A percentile compares a stretch with the other conserved stretches of the same genome.
These are phyloP conservation scores for Zygotorulaspora florentina DNA, from an alignment of 805 yeast genomes.

Conservation along the genomic window DNA sequence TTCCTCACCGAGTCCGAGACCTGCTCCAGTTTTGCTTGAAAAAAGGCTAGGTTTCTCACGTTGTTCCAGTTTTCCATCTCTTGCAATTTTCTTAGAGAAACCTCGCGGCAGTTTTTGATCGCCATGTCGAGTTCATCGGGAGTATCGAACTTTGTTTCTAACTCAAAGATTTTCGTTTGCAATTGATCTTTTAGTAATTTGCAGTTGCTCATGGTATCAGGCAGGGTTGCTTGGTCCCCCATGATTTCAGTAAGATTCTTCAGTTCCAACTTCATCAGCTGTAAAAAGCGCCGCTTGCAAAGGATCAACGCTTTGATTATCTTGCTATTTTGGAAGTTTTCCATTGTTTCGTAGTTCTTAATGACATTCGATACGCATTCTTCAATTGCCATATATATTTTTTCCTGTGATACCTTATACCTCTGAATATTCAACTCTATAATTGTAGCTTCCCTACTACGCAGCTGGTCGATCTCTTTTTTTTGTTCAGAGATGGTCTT, in stretches of 20 bases:
- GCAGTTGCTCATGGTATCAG: slow-evolving; percentile 23
- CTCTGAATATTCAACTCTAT: slow-evolving; percentile 39
- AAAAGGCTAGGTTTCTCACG: slow-evolving; percentile 38
- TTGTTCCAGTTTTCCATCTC: slow-evolving; percentile 57
- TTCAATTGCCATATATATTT: slow-evolving; percentile 39
- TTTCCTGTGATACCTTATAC: slow-evolving; percentile 36
- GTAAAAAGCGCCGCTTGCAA: slow-evolving; percentile 39
- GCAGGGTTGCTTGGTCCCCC: slow-evolving; percentile 9
- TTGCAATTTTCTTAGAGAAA: slow-evolving; percentile 41
- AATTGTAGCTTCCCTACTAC: slow-evolving; percentile 47
- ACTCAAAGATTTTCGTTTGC: slow-evolving; percentile 46
- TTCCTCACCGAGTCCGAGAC: slow-evolving; percentile 48
- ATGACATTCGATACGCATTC: slow-evolving; percentile 43
- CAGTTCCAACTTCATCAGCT: slow-evolving; percentile 43
- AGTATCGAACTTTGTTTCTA: slow-evolving; percentile 48
- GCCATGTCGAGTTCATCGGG: slow-evolving; percentile 52
- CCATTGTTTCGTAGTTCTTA: slow-evolving; percentile 38
- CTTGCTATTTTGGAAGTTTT: slow-evolving; percentile 44
- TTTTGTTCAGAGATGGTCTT: slow-evolving; percentile 81
- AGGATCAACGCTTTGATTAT: slow-evolving; percentile 36
- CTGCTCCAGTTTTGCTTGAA: slow-evolving; percentile 39
- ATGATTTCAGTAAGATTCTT: slow-evolving; percentile 15
- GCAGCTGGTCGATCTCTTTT: slow-evolving; percentile 64
- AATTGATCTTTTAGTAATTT: slow-evolving; percentile 26
- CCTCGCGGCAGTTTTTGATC: slow-evolving; percentile 42